These are phyloP conservation scores for Ceratobasidium sp. DNA, from an alignment of 1,284 basidiomycete species.

Conservation along the genomic window DNA sequence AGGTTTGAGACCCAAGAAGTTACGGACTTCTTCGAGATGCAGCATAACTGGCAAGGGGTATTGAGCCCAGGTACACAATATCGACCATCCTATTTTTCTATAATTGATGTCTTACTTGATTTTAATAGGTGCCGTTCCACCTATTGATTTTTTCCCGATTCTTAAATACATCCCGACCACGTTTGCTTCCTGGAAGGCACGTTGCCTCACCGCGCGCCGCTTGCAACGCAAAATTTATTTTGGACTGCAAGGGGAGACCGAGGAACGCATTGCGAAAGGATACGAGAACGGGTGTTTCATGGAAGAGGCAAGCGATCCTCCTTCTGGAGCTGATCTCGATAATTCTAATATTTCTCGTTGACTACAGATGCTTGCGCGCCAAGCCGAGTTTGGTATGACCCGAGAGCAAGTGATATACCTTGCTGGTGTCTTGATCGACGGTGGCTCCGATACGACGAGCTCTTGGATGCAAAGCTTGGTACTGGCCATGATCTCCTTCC, in stretches of 20 bases:
- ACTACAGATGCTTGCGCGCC: conserved; percentile 29
- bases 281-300: conserved; percentile 49
- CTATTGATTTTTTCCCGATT: conserved; percentile 57
- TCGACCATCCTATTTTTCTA: background rate
- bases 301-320: conserved; percentile 30
- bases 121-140: conserved; percentile 54
- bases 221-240: conserved; percentile 53
- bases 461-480: conserved; percentile 52
- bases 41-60: background rate
- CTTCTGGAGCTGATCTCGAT: too few relatives aligned
- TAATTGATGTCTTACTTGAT: conserved; percentile 4
- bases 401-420: conserved; percentile 45
- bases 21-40: background rate
- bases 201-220: conserved; percentile 51
- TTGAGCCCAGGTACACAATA: background rate
- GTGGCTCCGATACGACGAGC: conserved; percentile 55
- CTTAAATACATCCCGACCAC: conserved; percentile 57
- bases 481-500: conserved; percentile 44
- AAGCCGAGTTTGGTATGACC: conserved; percentile 41
- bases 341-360: background rate
- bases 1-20: conserved; percentile 15
- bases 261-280: conserved; percentile 47
- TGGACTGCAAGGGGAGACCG: conserved; percentile 49
- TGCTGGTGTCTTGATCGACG: conserved; percentile 51
- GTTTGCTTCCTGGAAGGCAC: conserved; percentile 57